These are phyloP conservation scores for Anthoceros angustus DNA, from an alignment of 225 moss, liverwort and hornwort species.

Conservation along the genomic window DNA sequence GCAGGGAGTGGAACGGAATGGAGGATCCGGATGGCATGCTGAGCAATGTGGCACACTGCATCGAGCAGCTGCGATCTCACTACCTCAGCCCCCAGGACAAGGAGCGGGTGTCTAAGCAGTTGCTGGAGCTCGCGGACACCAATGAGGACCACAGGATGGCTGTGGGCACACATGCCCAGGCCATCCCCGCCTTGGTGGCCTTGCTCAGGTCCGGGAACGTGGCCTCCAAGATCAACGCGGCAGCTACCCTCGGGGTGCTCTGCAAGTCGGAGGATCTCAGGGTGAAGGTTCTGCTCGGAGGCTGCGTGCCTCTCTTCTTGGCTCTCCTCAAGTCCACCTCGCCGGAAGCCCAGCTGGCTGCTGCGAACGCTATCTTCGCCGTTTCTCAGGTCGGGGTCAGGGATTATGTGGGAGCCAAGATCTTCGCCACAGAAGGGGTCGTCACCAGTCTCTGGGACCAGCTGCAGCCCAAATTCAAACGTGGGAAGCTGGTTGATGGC, in stretches of 20 bases:
- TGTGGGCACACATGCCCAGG: slow-evolving; percentile 72
- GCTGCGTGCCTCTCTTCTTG: slow-evolving; percentile 88
- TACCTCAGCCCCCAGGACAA: slow-evolving; percentile 43
- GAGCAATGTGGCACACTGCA: slow-evolving; percentile 50
- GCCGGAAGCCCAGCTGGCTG: slow-evolving; percentile 79
- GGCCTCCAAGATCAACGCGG: slow-evolving; percentile 69
- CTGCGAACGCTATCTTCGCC: slow-evolving; percentile 74
- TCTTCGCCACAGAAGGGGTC: slow-evolving; percentile 95
- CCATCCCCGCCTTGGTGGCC: slow-evolving; percentile 77
- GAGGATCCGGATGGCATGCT: slow-evolving; percentile 60
- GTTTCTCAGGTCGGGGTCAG: slow-evolving; percentile 89
- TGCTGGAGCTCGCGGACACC: slow-evolving; percentile 63
- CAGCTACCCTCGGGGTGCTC: slow-evolving; percentile 61
- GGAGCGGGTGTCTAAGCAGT: slow-evolving; percentile 53
- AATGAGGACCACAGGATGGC: slow-evolving; percentile 68
- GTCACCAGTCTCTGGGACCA: slow-evolving; percentile 91
- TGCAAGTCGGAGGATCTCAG: slow-evolving; percentile 91
- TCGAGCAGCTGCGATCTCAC: slow-evolving; percentile 60
- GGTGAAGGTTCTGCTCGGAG: slow-evolving; percentile 87
- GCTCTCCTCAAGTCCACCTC: slow-evolving; percentile 65
- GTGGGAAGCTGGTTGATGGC: slow-evolving; percentile 71
- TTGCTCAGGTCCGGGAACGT: slow-evolving; percentile 83
- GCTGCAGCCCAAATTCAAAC: slow-evolving; percentile 43
- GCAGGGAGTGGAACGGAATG: slow-evolving; percentile 76
- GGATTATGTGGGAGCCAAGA: slow-evolving; percentile 92